A percentile compares a stretch with the other conserved stretches of the same genome.
Evolutionary conservation across 2,329 filamentous ascomycete genomes (phyloP).

Genomic region (Phoma sp.): DNA sequence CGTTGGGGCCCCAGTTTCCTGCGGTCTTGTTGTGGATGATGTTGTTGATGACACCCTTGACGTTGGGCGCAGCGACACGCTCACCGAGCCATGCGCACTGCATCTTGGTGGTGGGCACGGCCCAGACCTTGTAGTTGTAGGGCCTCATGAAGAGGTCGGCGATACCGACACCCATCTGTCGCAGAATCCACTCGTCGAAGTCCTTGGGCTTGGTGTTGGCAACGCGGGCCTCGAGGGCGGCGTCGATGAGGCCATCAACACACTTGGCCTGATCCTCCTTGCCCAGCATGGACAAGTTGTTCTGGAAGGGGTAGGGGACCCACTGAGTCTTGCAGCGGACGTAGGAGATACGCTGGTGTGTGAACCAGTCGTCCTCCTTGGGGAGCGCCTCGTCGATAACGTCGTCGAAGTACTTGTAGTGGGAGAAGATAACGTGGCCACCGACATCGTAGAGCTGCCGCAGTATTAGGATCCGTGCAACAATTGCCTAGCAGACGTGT

Average conservation of each 20-base stretch:
- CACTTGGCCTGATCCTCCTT: constrained; percentile 96
- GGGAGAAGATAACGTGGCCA: constrained; percentile 98
- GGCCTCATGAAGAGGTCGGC: constrained; percentile 98
- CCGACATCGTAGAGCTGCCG: constrained; percentile 90
- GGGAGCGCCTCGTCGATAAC: constrained; percentile 96
- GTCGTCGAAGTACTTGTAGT: constrained; percentile 99
- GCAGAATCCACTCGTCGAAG: constrained; percentile 98
- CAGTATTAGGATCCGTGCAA: constrained; percentile 25
- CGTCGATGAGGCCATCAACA: constrained; percentile 95
- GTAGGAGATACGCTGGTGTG: constrained; percentile 97
- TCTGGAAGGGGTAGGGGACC: constrained; percentile 99
- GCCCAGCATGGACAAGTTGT: constrained; percentile 98
- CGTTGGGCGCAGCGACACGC: constrained; percentile 94
- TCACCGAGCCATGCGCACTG: constrained; percentile 98
- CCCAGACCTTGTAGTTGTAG: constrained; percentile 99
- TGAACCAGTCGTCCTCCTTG: constrained; percentile 93
- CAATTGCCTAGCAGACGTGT: constrained; percentile 9
- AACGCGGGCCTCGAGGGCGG: constrained; percentile 84
- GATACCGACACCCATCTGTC: constrained; percentile 87
- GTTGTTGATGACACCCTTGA: constrained; percentile 93
- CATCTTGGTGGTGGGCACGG: constrained; percentile 98
- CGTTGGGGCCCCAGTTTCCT: constrained; percentile 97
- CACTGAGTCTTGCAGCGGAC: constrained; percentile 95
- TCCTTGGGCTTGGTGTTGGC: constrained; percentile 90
- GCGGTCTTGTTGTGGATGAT: constrained; percentile 95